These are phyloP conservation scores for Lichina pygmaea DNA, from an alignment of 495 filamentous ascomycete species.

Conservation along the genomic window DNA sequence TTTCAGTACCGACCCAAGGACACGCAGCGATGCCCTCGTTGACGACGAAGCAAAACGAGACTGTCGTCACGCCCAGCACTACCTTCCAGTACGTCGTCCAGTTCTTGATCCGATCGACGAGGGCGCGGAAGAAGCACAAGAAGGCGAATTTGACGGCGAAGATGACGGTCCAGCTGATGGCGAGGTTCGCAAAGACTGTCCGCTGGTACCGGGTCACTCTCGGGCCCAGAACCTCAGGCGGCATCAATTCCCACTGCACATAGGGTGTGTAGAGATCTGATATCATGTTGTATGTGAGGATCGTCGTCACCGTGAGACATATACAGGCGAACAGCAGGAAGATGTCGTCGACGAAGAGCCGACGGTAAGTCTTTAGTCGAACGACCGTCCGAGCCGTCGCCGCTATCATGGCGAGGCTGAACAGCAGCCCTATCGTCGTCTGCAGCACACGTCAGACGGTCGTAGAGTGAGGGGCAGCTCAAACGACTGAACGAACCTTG, in stretches of 20 bases:
- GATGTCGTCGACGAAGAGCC: conserved; percentile 1
- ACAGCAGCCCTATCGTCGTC: too few species aligned
- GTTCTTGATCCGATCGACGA: conserved; percentile 1
- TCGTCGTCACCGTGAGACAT: not conserved
- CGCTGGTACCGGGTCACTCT: not conserved
- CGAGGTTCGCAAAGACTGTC: not conserved
- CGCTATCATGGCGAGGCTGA: too few species aligned
- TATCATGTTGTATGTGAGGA: not conserved
- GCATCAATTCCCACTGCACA: too few species aligned
- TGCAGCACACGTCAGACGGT: too few species aligned
- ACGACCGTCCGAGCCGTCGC: too few species aligned
- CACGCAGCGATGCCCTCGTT: not conserved
- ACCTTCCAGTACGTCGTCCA: conserved; percentile 2
- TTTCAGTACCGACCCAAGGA: not conserved
- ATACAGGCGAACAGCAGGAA: conserved; percentile 2
- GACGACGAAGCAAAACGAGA: not conserved
- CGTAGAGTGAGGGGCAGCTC: too few species aligned
- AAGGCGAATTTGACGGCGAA: conserved; percentile 4
- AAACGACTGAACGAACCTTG: too few species aligned
- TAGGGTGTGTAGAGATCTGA: not conserved
- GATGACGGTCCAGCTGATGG: conserved; percentile 1
- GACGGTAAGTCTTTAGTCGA: not conserved
- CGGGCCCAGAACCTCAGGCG: not conserved
- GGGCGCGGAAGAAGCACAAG: conserved; percentile 2
- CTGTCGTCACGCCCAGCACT: not conserved